Conservation (phyloP, 2,329 filamentous ascomycete species). For the Xylaria digitata region DNA sequence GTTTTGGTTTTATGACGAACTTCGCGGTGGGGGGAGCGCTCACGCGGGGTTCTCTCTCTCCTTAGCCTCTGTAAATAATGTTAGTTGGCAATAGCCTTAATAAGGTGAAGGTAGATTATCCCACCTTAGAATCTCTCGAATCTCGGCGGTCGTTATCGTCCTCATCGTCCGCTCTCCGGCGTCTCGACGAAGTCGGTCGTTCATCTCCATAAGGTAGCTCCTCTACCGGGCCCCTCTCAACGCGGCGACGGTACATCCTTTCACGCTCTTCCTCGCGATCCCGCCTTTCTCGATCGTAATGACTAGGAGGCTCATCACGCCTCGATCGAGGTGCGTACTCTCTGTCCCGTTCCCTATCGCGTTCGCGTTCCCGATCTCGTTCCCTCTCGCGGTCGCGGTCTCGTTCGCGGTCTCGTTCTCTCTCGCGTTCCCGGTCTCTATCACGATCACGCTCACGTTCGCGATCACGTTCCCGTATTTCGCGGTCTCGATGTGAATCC, state of each 20-base stretch:
- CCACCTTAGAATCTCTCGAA: conserved; percentile 75
- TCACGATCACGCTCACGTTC: conserved; percentile 59
- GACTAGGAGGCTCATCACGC: conserved; percentile 70
- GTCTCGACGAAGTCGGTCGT: conserved; percentile 72
- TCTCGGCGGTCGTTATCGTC: conserved; percentile 73
- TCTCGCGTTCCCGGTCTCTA: conserved; percentile 55
- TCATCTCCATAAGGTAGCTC: conserved; percentile 92
- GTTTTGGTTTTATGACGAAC: conserved; percentile 67
- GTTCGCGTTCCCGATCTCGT: conserved; percentile 53
- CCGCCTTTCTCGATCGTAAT: conserved; percentile 87
- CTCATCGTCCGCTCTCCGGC: conserved; percentile 83
- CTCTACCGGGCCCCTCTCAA: conserved; percentile 76
- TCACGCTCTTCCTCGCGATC: conserved; percentile 93
- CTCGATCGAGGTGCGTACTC: conserved; percentile 65
- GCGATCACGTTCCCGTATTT: conserved; percentile 52
- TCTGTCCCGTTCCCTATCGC: conserved; percentile 58
- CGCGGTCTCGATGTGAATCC: conserved; percentile 61
- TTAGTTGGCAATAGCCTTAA: conserved; percentile 44
- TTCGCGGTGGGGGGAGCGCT: conserved; percentile 71
- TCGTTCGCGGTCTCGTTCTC: conserved; percentile 52
- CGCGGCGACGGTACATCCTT: conserved; percentile 83
- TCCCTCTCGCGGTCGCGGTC: conserved; percentile 53
- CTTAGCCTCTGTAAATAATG: conserved; percentile 61
- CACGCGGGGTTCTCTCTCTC: conserved; percentile 68
- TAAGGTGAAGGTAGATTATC: conserved; percentile 39